Evolutionary conservation across 176 grass and related monocot genomes (phyloP).

Genomic region (Miscanthus lutarioriparius): DNA sequence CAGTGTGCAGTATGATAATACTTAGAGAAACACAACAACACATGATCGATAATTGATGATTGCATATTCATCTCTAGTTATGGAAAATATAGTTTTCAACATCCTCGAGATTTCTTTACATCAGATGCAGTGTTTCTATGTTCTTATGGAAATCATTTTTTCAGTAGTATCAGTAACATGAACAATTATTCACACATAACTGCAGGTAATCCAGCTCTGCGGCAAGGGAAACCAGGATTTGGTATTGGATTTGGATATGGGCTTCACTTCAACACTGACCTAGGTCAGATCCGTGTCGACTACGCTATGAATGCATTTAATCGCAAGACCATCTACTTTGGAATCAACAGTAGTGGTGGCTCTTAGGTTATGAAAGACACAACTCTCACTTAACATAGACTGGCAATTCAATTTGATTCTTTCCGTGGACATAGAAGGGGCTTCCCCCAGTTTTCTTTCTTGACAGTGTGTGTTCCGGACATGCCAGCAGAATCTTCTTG

Average conservation of each 20-base stretch:
- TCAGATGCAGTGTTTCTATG: background rate
- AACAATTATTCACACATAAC: slow-evolving; percentile 19
- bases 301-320: slow-evolving; percentile 84
- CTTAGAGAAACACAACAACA: background rate
- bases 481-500: slow-evolving; percentile 21
- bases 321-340: slow-evolving; percentile 87
- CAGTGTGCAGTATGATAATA: background rate
- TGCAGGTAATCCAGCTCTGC: slow-evolving; percentile 83
- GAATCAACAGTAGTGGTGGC: slow-evolving; percentile 65
- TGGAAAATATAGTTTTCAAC: background rate
- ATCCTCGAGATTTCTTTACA: background rate
- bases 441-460: background rate
- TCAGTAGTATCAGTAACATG: background rate
- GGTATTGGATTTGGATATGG: slow-evolving; percentile 89
- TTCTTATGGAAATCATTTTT: background rate
- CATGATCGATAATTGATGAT: background rate
- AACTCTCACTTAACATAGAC: slow-evolving; percentile 39
- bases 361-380: slow-evolving; percentile 35
- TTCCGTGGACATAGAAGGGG: slow-evolving; percentile 12
- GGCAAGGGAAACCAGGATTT: slow-evolving; percentile 85
- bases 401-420: slow-evolving; percentile 27
- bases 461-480: background rate
- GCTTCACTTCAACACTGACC: slow-evolving; percentile 68
- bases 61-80: background rate
- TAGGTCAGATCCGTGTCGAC: slow-evolving; percentile 80